A percentile compares a stretch with the other conserved stretches of the same genome.
Evolutionary conservation across 140 eudicot genomes (phyloP).

Genomic region (Ambrosia hybrid): DNA sequence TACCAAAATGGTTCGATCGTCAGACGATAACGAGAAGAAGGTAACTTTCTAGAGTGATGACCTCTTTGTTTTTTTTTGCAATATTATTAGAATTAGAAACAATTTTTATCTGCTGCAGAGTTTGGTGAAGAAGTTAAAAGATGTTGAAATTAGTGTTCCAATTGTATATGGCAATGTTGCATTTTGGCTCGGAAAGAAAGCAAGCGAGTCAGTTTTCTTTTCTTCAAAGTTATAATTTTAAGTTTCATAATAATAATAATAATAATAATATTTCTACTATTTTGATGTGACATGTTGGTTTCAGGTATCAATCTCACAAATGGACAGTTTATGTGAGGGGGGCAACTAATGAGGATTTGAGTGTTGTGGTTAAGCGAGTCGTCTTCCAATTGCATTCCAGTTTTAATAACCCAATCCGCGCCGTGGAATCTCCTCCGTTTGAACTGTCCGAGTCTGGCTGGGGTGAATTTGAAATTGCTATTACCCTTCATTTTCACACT

Average conservation of each 20-base stretch:
- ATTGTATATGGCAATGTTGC: constrained; percentile 86
- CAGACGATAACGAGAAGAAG: constrained; percentile 77
- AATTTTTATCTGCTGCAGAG: constrained; percentile 33
- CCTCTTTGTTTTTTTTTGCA: too few species aligned
- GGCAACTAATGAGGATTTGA: constrained; percentile 82
- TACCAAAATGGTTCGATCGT: constrained; percentile 65
- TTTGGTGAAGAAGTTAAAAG: constrained; percentile 72
- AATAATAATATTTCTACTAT: too few species aligned
- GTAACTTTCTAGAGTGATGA: constrained; percentile 6
- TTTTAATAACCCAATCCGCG: constrained; percentile 84
- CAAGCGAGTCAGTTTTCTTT: constrained; percentile 76
- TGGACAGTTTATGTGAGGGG: constrained; percentile 93
- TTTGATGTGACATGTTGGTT: constrained; percentile 4
- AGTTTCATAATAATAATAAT: too few species aligned
- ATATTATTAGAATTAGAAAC: too few species aligned
- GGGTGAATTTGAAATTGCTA: constrained; percentile 98
- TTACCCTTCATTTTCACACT: constrained; percentile 81
- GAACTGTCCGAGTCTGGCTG: constrained; percentile 89
- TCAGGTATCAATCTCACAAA: constrained; percentile 72
- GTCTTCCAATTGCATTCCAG: constrained; percentile 88
- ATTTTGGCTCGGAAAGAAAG: constrained; percentile 98
- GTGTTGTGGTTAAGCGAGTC: constrained; percentile 69
- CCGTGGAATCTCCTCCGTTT: constrained; percentile 77
- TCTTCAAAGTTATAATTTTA: too few species aligned
- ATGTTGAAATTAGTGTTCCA: constrained; percentile 71